Evolutionary conservation across 345 rosid genomes (phyloP), one percentile per base, ranked within the genome.

Genomic region (Salix caprea): DNA sequence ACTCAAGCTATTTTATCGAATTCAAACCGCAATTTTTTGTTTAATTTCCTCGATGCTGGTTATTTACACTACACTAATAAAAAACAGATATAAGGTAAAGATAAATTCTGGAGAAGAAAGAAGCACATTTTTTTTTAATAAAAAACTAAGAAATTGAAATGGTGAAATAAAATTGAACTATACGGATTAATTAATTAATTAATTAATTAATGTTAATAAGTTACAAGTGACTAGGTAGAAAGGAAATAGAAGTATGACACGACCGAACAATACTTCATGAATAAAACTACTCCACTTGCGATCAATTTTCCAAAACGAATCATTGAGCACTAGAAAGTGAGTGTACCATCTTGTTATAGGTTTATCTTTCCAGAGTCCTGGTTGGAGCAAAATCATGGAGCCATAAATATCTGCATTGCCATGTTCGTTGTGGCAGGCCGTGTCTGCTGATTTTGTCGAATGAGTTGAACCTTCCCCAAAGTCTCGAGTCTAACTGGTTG

Each of bases 291-390:
- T 37, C 56, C 76, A 70, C 79, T 69, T 69, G 9, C 37, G 69
- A 69, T 68, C 67, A 58, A 69, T 60, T 24, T 13, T 12, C 9
- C 60, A 37, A 48, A 40, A 68, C 67, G 67, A 76, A 76, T 76
- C 24, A 76, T 76, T 36, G 39, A 30, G 60, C 54, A 30, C 7
- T 69, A 13, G 74, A 69, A 69, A 69, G 58, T 61, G 6, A 24
- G 46, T 13, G 21, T 5, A 40, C 16, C 37, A 44, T 67, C 74
- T 62, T 50, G 46, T 76, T 70, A 44, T 32, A 50, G 74, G 60
- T 42, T 64, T 70, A 60, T 42, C 70, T 42, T 36, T 74, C n/a
- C 18, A 10, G 13, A 11, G 68, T 77, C 64, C 69, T 32, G 30
- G 18, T 13, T 46, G 28, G 28, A 13, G 10, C 23, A 32, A 32